Base-by-base conservation (phyloP, 78 protist species). In the Dictyostelium citrinum region DNA sequence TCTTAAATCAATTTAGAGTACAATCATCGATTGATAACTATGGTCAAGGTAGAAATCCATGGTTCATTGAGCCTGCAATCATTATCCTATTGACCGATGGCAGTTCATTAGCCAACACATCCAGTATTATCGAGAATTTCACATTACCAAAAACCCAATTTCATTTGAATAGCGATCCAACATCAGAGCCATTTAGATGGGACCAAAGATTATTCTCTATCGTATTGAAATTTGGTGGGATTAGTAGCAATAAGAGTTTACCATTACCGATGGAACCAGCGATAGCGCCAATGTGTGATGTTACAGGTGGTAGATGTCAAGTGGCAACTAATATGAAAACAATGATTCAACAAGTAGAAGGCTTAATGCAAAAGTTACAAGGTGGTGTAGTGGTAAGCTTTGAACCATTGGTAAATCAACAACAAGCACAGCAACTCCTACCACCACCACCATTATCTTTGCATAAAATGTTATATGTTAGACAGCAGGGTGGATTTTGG, bases 181-280 rank as follows among this genome's bases (percentile, higher is more conserved):
- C 85, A 8, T 45, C 6, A 5, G 96, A 94, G 37, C 90, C 96
- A 14, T 94, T 84, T 41, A 27, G 96, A 22, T 94, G 96, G 96
- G 96, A 94, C 22, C 96, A 94, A 45, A 60, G 90, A 24, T 24
- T 94, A 17, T 94, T 71, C 68, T 81, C 92, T 20, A 51, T 93
- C 20, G 29, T 93, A 7, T 51, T 84, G 37, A 72, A 33, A 37
- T 88, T 84, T 35, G 37, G 35, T 49, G 39, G 72, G 33, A 84
- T 77, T 16, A 22, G 79, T 41, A 37, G 45, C 12, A 35, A 58
- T 37, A 51, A 84, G 5, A 16, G 49, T 12, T 41, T 83, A 78
- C 58, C 55, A n/a, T 70, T 31, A 24, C 83, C 60, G 1, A 14
- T 43, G 9, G 78, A 70, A 16, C 88, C 84, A 24, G 60, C 78